These are phyloP conservation scores for Diversispora eburnea DNA, from an alignment of 192 early-diverging fungal species.

Conservation along the genomic window DNA sequence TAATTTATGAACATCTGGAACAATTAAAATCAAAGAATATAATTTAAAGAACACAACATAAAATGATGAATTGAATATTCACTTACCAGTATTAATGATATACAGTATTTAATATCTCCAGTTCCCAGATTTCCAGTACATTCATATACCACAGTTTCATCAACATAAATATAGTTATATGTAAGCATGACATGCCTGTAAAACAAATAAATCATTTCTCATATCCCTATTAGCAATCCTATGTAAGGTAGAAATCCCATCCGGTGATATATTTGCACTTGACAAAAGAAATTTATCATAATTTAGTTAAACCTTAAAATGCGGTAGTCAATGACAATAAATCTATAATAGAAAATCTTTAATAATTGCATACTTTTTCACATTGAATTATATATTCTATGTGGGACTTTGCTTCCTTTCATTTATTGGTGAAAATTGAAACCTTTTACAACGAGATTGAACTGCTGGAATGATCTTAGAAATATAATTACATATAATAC, in stretches of 20 bases:
- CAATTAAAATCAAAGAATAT: background rate
- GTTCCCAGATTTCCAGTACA: conserved; percentile 93
- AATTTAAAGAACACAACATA: background rate
- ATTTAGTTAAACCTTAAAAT: conserved; percentile 3
- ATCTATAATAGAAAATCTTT: conserved; percentile 9
- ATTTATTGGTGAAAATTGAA: conserved; percentile 88
- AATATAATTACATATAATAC: conserved; percentile 98
- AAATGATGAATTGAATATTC: background rate
- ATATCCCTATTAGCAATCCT: conserved; percentile 90
- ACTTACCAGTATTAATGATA: conserved; percentile 65
- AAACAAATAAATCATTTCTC: conserved; percentile 92
- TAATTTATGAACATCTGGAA: conserved; percentile 66
- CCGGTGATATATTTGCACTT: conserved; percentile 57
- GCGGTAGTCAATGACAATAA: conserved; percentile 26
- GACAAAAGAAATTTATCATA: background rate
- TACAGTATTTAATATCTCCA: conserved; percentile 76
- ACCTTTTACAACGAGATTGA: conserved; percentile 97
- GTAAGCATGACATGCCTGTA: conserved; percentile 92
- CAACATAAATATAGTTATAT: conserved; percentile 63
- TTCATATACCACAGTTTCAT: conserved; percentile 77
- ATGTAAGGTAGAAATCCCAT: conserved; percentile 78
- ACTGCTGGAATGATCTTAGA: conserved; percentile 96
- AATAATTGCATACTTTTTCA: conserved; percentile 51
- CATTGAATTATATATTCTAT: conserved; percentile 66
- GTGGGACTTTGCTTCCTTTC: conserved; percentile 73